A percentile compares a stretch with the other conserved stretches of the same genome.
Conservation (phyloP, 202 grass and related monocot genomes). For the Dendrocalamus latiflorus region DNA sequence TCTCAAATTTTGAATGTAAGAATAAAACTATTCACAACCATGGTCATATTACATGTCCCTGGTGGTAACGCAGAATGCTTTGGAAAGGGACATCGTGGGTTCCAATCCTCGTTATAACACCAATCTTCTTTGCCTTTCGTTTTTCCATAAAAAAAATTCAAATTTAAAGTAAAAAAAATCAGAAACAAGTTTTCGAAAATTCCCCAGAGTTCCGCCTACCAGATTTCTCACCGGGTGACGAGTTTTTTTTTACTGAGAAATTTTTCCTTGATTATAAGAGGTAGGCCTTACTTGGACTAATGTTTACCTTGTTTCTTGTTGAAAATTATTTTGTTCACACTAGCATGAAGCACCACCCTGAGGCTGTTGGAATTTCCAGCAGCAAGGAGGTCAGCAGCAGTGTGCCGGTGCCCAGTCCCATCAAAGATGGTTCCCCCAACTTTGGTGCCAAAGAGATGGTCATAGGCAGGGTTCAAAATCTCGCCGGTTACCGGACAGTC, state of each 20-base stretch:
- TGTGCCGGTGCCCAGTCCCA: slow-evolving; percentile 63
- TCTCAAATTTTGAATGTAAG: neutral
- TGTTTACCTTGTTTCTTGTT: slow-evolving; percentile 29
- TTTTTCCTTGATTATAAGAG: neutral
- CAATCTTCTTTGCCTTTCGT: neutral
- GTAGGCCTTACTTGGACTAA: neutral
- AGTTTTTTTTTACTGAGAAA: neutral
- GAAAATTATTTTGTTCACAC: slow-evolving; percentile 53
- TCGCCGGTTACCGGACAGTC: too few species aligned
- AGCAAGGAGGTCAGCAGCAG: slow-evolving; percentile 74
- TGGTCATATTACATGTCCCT: neutral
- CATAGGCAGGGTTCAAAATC: too few species aligned
- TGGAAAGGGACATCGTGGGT: neutral
- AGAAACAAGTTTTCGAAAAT: neutral
- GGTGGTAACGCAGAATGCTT: neutral
- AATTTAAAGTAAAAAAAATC: neutral
- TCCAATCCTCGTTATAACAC: neutral
- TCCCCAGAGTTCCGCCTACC: neutral
- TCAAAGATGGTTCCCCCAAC: slow-evolving; percentile 80
- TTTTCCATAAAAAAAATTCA: neutral
- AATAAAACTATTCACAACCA: neutral
- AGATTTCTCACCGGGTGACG: neutral
- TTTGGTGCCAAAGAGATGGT: slow-evolving; percentile 72
- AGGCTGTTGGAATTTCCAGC: slow-evolving; percentile 55
- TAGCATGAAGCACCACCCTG: slow-evolving; percentile 61